Percentiles rank a stretch among this genome's conserved stretches.
These are phyloP conservation scores for Geum urbanum DNA, from an alignment of 306 rosid species.

Conservation along the genomic window DNA sequence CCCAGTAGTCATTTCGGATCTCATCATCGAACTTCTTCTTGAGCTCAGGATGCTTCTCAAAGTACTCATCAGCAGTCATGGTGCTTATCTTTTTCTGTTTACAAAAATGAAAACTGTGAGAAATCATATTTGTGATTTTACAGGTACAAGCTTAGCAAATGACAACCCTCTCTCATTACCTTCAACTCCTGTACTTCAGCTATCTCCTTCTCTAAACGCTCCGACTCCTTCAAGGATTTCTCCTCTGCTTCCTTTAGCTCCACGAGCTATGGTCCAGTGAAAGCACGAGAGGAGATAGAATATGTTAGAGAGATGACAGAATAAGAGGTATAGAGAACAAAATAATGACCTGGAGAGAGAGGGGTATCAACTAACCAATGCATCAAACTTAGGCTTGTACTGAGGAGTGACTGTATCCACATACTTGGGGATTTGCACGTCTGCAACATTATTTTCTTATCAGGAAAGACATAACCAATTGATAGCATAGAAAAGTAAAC, in stretches of 20 bases:
- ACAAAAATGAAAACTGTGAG: slow-evolving; percentile 25
- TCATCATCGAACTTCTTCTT: slow-evolving; percentile 90
- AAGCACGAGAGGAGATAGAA: not conserved
- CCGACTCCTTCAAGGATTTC: slow-evolving; percentile 81
- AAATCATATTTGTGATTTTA: not conserved
- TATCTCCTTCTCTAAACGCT: slow-evolving; percentile 87
- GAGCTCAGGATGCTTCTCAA: slow-evolving; percentile 84
- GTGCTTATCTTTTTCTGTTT: slow-evolving; percentile 77
- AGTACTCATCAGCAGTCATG: slow-evolving; percentile 96
- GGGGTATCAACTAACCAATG: slow-evolving; percentile 38
- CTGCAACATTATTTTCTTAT: slow-evolving; percentile 32
- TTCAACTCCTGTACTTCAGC: slow-evolving; percentile 75
- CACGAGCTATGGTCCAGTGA: slow-evolving; percentile 50
- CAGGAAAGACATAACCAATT: not conserved
- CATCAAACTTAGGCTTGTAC: slow-evolving; percentile 81
- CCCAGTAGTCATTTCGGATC: slow-evolving; percentile 89
- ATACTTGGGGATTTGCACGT: slow-evolving; percentile 83
- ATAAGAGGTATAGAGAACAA: not conserved
- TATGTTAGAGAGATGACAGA: not conserved
- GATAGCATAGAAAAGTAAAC: not conserved
- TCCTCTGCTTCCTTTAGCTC: slow-evolving; percentile 90
- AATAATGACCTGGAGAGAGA: not conserved
- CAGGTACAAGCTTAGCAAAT: not conserved
- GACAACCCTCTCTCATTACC: slow-evolving; percentile 41
- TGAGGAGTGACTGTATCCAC: slow-evolving; percentile 92